A percentile compares a stretch with the other conserved stretches of the same genome.
Evolutionary conservation across 2,329 filamentous ascomycete species (phyloP).

Genomic region (Arthrobotrys conoides): DNA sequence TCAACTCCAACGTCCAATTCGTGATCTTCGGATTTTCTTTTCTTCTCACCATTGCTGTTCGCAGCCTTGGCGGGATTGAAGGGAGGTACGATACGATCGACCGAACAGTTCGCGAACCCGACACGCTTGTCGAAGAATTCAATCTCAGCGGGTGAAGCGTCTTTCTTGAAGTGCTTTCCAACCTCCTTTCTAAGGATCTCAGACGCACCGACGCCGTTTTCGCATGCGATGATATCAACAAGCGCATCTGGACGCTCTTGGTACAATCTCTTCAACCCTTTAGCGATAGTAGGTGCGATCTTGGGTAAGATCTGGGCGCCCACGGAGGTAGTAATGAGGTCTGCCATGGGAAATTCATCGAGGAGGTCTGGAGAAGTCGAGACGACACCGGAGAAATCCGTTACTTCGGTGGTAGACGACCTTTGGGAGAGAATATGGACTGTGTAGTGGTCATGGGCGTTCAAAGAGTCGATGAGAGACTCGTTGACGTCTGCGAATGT

Average conservation of each 20-base stretch:
- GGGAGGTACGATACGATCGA: conserved; percentile 96
- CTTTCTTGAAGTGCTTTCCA: conserved; percentile 58
- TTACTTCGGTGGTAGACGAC: conserved; percentile 79
- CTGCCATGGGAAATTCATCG: conserved; percentile 86
- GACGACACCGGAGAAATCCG: conserved; percentile 98
- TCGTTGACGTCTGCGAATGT: conserved; percentile 96
- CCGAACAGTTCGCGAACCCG: conserved; percentile 95
- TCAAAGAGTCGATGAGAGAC: conserved; percentile 82
- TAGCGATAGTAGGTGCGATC: conserved; percentile 94
- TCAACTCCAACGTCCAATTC: conserved; percentile 93
- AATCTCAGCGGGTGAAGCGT: conserved; percentile 48
- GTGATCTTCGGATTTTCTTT: conserved; percentile 70
- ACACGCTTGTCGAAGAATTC: conserved; percentile 74
- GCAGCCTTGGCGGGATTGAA: conserved; percentile 69
- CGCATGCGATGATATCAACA: conserved; percentile 93
- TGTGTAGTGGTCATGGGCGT: conserved; percentile 82
- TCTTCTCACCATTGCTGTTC: conserved; percentile 66
- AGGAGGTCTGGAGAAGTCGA: conserved; percentile 88
- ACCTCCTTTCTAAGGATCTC: conserved; percentile 66
- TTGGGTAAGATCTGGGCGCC: conserved; percentile 96
- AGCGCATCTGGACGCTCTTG: conserved; percentile 73
- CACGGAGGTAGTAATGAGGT: conserved; percentile 95
- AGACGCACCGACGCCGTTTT: conserved; percentile 96
- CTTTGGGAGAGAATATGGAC: conserved; percentile 70
- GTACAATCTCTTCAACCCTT: conserved; percentile 84